phyloP scores from a whole-genome alignment of 1,284 basidiomycete species.

The Afroboletus lepidellus region DNA sequence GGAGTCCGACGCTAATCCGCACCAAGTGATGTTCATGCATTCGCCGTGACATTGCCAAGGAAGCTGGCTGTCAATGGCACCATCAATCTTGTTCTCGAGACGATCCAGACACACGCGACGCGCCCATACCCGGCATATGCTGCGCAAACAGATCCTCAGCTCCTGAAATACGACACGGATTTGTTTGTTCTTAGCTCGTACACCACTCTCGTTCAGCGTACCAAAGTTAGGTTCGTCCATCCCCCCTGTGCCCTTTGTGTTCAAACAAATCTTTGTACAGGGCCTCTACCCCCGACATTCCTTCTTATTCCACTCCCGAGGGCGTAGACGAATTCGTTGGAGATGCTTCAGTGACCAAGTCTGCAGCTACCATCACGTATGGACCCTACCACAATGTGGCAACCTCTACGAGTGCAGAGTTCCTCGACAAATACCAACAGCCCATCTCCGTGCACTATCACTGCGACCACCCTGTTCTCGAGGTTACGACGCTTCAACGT shows the following conservation, averaged over 20 bases:
- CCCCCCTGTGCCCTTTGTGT: slow-evolving; percentile 5
- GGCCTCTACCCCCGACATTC: slow-evolving; percentile 63
- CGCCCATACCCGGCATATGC: slow-evolving; percentile 74
- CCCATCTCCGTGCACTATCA: slow-evolving; percentile 76
- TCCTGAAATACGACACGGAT: slow-evolving; percentile 75
- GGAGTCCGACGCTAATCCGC: slow-evolving; percentile 10
- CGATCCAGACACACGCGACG: slow-evolving; percentile 73
- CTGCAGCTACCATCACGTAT: slow-evolving; percentile 81
- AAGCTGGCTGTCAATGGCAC: slow-evolving; percentile 54
- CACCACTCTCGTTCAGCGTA: slow-evolving; percentile 74
- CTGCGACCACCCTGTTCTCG: slow-evolving; percentile 77
- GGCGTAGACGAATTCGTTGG: slow-evolving; percentile 54
- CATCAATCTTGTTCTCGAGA: slow-evolving; percentile 73
- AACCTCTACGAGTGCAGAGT: slow-evolving; percentile 54
- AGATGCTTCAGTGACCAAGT: slow-evolving; percentile 65
- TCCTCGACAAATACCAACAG: slow-evolving; percentile 62
- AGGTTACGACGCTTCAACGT: slow-evolving; percentile 72
- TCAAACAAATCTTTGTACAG: slow-evolving; percentile 38
- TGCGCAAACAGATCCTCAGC: slow-evolving; percentile 77
- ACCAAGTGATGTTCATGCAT: slow-evolving; percentile 39
- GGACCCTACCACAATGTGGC: slow-evolving; percentile 83
- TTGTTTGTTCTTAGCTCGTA: slow-evolving; percentile 84
- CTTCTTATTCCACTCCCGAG: slow-evolving; percentile 66
- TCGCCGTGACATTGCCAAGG: slow-evolving; percentile 49
- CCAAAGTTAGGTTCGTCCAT: slow-evolving; percentile 74